These are phyloP conservation scores for Verticillium longisporum DNA, from an alignment of 2,329 filamentous ascomycete species.

Conservation along the genomic window DNA sequence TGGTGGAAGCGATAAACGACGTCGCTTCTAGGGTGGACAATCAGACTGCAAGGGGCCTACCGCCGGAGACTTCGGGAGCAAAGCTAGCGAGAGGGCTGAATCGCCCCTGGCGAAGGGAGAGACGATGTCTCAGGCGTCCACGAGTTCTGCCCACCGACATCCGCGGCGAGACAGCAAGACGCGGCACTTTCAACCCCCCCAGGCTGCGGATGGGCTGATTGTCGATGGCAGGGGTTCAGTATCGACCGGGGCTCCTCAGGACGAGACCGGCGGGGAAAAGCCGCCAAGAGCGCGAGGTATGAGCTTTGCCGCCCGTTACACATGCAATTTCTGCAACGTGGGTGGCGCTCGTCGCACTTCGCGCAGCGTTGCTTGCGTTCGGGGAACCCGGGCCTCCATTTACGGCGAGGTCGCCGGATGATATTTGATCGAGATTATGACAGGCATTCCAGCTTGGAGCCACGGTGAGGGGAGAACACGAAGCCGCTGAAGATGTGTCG, in stretches of 20 bases:
- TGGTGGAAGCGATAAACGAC: conserved; percentile 1
- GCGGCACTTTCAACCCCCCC: background rate
- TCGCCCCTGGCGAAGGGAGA: background rate
- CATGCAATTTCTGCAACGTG: conserved; percentile 32
- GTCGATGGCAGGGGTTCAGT: background rate
- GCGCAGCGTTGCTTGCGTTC: conserved; percentile 33
- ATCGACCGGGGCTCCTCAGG: background rate
- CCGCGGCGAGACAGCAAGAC: background rate
- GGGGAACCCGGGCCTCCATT: conserved; percentile 31
- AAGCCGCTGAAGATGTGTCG: too few species aligned
- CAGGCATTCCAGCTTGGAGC: too few species aligned
- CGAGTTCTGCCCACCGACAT: background rate
- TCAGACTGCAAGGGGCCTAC: too few species aligned
- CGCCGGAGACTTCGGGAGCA: background rate
- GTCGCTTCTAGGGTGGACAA: background rate
- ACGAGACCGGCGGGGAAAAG: background rate
- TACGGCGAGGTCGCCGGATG: conserved; percentile 18
- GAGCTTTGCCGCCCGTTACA: conserved; percentile 28
- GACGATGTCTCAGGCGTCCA: background rate
- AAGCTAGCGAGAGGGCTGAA: background rate
- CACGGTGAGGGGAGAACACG: too few species aligned
- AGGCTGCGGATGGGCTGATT: background rate
- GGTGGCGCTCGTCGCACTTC: conserved; percentile 34
- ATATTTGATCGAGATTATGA: background rate
- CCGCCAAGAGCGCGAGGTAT: conserved; percentile 9